Evolutionary conservation across 2,329 filamentous ascomycete genomes (phyloP).

Genomic region (Bipolaris cookei): DNA sequence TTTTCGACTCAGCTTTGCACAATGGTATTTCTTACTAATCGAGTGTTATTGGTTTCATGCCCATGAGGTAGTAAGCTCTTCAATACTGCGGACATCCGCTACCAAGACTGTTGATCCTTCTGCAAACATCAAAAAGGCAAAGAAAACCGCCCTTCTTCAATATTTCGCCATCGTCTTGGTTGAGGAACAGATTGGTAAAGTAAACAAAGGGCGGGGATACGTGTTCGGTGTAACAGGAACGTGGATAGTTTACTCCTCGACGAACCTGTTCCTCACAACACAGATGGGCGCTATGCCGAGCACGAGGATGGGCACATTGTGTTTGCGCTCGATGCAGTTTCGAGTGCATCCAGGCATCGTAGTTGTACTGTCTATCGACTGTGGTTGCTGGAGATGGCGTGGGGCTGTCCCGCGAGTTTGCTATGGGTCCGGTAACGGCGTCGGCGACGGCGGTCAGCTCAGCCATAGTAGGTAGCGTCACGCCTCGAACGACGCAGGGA

Average conservation of each 20-base stretch:
- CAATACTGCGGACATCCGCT: too few relatives aligned
- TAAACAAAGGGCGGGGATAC: background rate
- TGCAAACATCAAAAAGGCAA: too few relatives aligned
- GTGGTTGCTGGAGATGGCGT: slow-evolving; percentile 7
- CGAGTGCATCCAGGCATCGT: background rate
- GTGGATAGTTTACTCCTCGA: background rate
- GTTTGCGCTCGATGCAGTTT: background rate
- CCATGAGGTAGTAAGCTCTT: too few relatives aligned
- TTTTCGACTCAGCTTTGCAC: too few relatives aligned
- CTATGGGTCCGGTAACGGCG: slow-evolving; percentile 25
- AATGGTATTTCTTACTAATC: too few relatives aligned
- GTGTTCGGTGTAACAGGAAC: background rate
- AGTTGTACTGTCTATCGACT: background rate
- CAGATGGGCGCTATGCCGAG: background rate
- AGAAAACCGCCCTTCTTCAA: too few relatives aligned
- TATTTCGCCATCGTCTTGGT: too few relatives aligned
- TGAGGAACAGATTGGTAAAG: too few relatives aligned
- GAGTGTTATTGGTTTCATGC: too few relatives aligned
- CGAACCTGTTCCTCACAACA: too few relatives aligned
- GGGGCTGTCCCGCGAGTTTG: slow-evolving; percentile 17
- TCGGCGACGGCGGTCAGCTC: slow-evolving; percentile 6
- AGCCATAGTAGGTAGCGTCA: slow-evolving; percentile 1
- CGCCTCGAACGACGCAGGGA: slow-evolving; percentile 13
- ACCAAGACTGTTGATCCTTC: too few relatives aligned
- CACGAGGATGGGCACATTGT: background rate